Evolutionary conservation across 1,284 basidiomycete genomes (phyloP).

Genomic region (Anthracocystis walkeri): DNA sequence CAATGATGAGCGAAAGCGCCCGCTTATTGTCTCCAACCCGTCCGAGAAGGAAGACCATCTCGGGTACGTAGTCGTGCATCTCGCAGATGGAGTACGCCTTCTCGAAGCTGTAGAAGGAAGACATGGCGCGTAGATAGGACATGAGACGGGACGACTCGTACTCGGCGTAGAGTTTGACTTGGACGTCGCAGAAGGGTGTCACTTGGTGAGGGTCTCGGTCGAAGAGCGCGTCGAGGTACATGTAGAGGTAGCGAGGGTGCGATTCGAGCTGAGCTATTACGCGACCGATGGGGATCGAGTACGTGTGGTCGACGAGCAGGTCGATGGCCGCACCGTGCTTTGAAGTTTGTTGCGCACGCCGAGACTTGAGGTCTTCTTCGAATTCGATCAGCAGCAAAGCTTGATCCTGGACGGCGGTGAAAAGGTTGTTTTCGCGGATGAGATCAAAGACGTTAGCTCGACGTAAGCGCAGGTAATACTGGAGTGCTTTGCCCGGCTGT

Average conservation of each 20-base stretch:
- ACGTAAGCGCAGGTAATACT: slow-evolving; percentile 86
- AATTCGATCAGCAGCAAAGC: slow-evolving; percentile 92
- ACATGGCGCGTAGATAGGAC: slow-evolving; percentile 86
- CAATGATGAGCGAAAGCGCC: slow-evolving; percentile 93
- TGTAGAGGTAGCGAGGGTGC: slow-evolving; percentile 85
- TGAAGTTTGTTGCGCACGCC: slow-evolving; percentile 21
- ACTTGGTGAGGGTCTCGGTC: slow-evolving; percentile 86
- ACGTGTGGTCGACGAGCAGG: slow-evolving; percentile 91
- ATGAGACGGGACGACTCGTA: slow-evolving; percentile 83
- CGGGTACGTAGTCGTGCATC: slow-evolving; percentile 85
- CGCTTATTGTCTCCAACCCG: slow-evolving; percentile 97
- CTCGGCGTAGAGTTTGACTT: slow-evolving; percentile 90
- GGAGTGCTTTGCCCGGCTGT: slow-evolving; percentile 92
- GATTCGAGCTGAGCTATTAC: slow-evolving; percentile 87
- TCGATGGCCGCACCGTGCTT: slow-evolving; percentile 79
- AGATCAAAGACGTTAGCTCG: slow-evolving; percentile 92
- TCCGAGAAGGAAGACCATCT: slow-evolving; percentile 97
- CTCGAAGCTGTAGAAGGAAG: slow-evolving; percentile 91
- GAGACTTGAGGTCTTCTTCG: slow-evolving; percentile 83
- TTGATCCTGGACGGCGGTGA: slow-evolving; percentile 93
- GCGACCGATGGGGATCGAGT: slow-evolving; percentile 91
- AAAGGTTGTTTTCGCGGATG: slow-evolving; percentile 92
- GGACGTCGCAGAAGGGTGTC: slow-evolving; percentile 83
- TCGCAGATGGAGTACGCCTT: slow-evolving; percentile 90
- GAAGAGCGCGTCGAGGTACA: slow-evolving; percentile 91